Conservation (phyloP, 2,329 filamentous ascomycete species). For the Raffaelea albimanens region DNA sequence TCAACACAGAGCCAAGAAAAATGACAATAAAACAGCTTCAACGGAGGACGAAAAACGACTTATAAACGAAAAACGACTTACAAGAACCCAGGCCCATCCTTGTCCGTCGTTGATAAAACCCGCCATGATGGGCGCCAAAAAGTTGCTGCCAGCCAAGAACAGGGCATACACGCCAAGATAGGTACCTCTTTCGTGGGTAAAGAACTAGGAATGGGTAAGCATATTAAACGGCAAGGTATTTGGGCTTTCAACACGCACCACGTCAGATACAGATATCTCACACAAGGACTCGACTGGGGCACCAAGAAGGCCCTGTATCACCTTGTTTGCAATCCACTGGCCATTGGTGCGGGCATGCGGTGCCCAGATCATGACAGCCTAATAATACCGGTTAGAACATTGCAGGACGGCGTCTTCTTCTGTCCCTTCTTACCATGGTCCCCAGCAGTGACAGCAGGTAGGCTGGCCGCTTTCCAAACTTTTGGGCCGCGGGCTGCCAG, state of each 20-base stretch:
- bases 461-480: constrained; percentile 27
- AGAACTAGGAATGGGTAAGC: constrained; percentile 9
- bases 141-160: constrained; percentile 31
- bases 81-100: constrained; percentile 38
- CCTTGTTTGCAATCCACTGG: constrained; percentile 34
- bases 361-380: constrained; percentile 18
- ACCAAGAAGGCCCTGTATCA: constrained; percentile 32
- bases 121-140: constrained; percentile 34
- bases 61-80: too few species aligned
- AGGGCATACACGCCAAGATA: constrained; percentile 33
- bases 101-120: constrained; percentile 38
- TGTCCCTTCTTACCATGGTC: too few species aligned
- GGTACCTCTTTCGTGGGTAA: constrained; percentile 18
- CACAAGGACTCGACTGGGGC: constrained; percentile 35
- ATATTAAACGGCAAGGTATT: too few species aligned
- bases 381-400: too few species aligned
- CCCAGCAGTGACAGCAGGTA: constrained; percentile 17
- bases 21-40: too few species aligned
- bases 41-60: too few species aligned
- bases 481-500: constrained; percentile 35
- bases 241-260: too few species aligned
- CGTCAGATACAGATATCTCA: constrained; percentile 20
- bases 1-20: too few species aligned
- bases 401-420: too few species aligned
- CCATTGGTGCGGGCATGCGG: constrained; percentile 27